phyloP scores from a whole-genome alignment of 1,284 basidiomycete species.

The Sanghuangporus sanghuang region DNA sequence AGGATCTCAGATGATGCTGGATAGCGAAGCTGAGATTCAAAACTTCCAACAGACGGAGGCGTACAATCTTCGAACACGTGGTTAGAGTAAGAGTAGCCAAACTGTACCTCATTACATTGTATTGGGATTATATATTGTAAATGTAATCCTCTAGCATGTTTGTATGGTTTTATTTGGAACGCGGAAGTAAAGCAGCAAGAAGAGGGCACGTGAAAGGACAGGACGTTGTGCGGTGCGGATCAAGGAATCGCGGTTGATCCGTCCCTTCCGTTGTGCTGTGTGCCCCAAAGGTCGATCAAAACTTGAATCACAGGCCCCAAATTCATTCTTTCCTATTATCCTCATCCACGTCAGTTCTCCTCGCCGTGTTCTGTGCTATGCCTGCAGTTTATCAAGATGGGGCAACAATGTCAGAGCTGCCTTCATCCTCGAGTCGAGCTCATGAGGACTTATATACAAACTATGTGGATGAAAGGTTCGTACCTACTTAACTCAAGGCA shows the following conservation, averaged over 20 bases:
- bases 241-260: background rate
- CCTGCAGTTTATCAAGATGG: background rate
- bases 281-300: background rate
- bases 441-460: constrained; percentile 27
- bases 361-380: background rate
- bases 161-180: background rate
- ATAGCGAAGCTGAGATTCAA: constrained; percentile 73
- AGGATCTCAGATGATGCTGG: constrained; percentile 75
- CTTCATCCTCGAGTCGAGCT: background rate
- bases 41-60: constrained; percentile 75
- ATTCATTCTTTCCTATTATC: background rate
- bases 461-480: constrained; percentile 72
- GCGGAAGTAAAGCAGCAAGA: background rate
- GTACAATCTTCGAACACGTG: constrained; percentile 43
- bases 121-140: background rate
- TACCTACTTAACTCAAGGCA: constrained; percentile 11
- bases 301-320: background rate
- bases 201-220: background rate
- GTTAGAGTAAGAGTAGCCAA: constrained; percentile 20
- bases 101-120: constrained; percentile 10
- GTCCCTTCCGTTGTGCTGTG: background rate
- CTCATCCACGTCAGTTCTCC: background rate
- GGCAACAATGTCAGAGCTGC: background rate
- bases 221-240: background rate
- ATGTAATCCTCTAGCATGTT: background rate